Evolutionary conservation across 257 asterid species (phyloP), one percentile per base, ranked within the genome.

Genomic region (Nicotiana tomentosiformis): DNA sequence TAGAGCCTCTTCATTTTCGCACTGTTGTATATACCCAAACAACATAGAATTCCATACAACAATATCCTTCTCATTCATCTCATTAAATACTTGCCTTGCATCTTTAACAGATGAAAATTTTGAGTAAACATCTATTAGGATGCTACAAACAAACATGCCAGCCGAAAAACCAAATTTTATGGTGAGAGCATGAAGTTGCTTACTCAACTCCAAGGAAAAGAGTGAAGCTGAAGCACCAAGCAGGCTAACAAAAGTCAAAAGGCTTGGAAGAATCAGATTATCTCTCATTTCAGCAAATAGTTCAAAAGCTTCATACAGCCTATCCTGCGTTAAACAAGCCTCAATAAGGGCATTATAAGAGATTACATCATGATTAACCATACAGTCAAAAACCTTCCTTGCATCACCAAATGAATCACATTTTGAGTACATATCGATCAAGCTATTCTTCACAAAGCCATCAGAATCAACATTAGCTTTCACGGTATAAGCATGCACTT

Each of bases 21-120:
- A 83, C 68, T 46, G 83, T 11, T 78, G 84, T 26, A 82, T 61
- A 39, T 85, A 88, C 29, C 91, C 91, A 51, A 77, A 86, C 57
- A 88, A 62, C 90, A 90, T 90, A 46, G 89, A 55, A n/a, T 90
- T 90, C 93, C 93, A 90, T 32, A 84, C 83, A 10, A 76, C 93
- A 57, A 88, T 86, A 77, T 90, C 93, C 79, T 83, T 87, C 17
- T 82, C 87, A 17, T 55, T 35, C 58, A 90, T 87, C 76, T 90
- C 91, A 49, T 74, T 84, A 80, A 90, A 87, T 67, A 85, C 79
- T 57, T 61, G 84, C 70, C 87, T 85, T 51, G 88, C 91, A 84
- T 87, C 89, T 57, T 39, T 20, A 20, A 83, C 33, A 35, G 64
- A 83, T 1, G 86, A 86, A 56, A 32, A 85, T 67, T 88, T 88